Evolutionary conservation across 2,329 filamentous ascomycete species (phyloP).

Genomic region (Zarea fungicola): DNA sequence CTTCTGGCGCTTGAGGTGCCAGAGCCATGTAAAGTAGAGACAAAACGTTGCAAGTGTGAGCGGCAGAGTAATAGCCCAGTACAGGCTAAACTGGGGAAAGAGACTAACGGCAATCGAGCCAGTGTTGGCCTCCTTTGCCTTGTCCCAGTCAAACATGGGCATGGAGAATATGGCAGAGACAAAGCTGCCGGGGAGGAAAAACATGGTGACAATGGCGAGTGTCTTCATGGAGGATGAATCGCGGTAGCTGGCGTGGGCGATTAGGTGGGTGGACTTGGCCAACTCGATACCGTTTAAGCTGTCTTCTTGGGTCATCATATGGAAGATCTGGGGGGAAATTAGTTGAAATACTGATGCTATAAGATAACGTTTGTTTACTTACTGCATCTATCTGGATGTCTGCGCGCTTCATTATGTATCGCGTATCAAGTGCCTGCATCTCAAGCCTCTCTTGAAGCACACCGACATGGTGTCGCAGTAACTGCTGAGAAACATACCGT

Average conservation of each 20-base stretch:
- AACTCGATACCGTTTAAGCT: constrained; percentile 28
- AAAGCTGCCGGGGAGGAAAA: constrained; percentile 38
- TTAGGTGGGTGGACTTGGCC: constrained; percentile 25
- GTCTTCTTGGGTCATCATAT: constrained; percentile 34
- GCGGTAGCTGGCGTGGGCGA: constrained; percentile 31
- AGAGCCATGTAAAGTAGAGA: constrained; percentile 30
- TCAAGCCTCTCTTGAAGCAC: constrained; percentile 27
- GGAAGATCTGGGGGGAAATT: constrained; percentile 29
- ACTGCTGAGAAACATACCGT: constrained; percentile 12
- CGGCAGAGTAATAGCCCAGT: constrained; percentile 36
- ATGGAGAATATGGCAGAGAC: constrained; percentile 38
- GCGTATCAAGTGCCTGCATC: constrained; percentile 33
- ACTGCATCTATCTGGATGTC: constrained; percentile 36
- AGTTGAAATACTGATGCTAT: too few relatives aligned
- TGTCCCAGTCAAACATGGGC: constrained; percentile 29
- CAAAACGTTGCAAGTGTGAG: constrained; percentile 31
- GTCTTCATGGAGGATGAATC: constrained; percentile 41
- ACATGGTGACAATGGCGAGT: constrained; percentile 37
- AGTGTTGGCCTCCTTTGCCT: constrained; percentile 16
- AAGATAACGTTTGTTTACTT: constrained; percentile 16
- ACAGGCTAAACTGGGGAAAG: constrained; percentile 33
- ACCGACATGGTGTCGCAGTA: constrained; percentile 23
- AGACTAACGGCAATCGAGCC: constrained; percentile 24
- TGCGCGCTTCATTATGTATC: constrained; percentile 31
- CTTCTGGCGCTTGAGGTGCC: constrained; percentile 23